A percentile compares a stretch with the other conserved stretches of the same genome.
Evolutionary conservation across 352 stramenopile genomes (phyloP).

Genomic region (Poterioochromonas sp.): DNA sequence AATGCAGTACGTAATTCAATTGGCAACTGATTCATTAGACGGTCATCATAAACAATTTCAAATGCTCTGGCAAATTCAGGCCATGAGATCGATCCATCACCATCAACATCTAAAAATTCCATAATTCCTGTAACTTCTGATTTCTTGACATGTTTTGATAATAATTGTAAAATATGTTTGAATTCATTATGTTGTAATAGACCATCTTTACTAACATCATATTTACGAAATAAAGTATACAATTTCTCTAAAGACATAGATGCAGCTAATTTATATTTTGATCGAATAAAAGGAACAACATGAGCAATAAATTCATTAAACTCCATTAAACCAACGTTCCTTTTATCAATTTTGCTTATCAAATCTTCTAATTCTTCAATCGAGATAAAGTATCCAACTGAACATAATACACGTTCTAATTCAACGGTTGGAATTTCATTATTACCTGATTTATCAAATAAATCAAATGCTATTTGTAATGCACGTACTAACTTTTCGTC

Average conservation of each 20-base stretch:
- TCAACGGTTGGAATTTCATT: not conserved
- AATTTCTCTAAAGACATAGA: not conserved
- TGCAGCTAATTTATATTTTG: not conserved
- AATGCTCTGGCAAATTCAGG: not conserved
- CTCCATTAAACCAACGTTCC: not conserved
- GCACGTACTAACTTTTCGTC: not conserved
- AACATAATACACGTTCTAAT: not conserved
- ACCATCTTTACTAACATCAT: not conserved
- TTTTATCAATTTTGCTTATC: not conserved
- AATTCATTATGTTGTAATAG: not conserved
- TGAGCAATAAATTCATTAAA: slow-evolving; percentile 18
- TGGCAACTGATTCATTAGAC: not conserved
- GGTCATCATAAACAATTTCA: not conserved
- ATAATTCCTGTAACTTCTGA: not conserved
- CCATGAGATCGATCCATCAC: not conserved
- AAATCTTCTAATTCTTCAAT: slow-evolving; percentile 12
- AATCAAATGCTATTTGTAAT: not conserved
- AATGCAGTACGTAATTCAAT: not conserved
- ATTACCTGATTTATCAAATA: not conserved
- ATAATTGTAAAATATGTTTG: not conserved
- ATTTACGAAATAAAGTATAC: not conserved
- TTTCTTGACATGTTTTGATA: not conserved
- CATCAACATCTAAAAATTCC: not conserved
- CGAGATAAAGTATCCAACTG: not conserved
- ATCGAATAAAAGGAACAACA: not conserved